phyloP scores from a whole-genome alignment of 257 asterid species.

The Eustoma russellianum region DNA sequence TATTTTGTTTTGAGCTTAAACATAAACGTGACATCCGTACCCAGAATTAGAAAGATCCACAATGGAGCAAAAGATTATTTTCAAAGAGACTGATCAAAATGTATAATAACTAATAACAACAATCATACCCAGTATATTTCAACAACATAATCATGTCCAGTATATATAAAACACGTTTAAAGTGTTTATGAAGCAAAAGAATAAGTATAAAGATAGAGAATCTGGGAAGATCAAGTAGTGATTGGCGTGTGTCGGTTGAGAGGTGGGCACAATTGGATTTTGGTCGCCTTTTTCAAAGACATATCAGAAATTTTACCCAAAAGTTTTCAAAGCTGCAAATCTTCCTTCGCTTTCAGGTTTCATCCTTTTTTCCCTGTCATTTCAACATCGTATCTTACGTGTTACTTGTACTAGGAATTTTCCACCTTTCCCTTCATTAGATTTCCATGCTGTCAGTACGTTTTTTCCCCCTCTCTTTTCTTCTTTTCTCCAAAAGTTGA shows the following conservation, averaged over 20 bases:
- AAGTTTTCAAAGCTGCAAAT: background rate
- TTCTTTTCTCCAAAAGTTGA: too few relatives aligned
- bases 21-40: too few relatives aligned
- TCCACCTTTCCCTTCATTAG: background rate
- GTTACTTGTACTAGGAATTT: conserved; percentile 9
- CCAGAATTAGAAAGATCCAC: too few relatives aligned
- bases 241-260: conserved; percentile 5
- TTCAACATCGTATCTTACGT: conserved; percentile 2
- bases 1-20: too few relatives aligned
- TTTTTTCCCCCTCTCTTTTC: background rate
- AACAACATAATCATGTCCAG: too few relatives aligned
- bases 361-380: conserved; percentile 2
- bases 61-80: too few relatives aligned
- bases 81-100: too few relatives aligned
- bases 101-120: too few relatives aligned
- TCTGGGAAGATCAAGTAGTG: conserved; percentile 11
- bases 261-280: conserved; percentile 8
- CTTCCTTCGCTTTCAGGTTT: conserved; percentile 2
- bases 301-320: background rate
- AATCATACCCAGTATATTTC: too few relatives aligned
- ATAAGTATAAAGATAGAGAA: too few relatives aligned
- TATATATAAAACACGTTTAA: too few relatives aligned
- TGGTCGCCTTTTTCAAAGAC: conserved; percentile 9
- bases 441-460: background rate
- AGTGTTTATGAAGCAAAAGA: too few relatives aligned